phyloP scores from a whole-genome alignment of 2,329 filamentous ascomycete genomes.

The Fusarium miscanthi region DNA sequence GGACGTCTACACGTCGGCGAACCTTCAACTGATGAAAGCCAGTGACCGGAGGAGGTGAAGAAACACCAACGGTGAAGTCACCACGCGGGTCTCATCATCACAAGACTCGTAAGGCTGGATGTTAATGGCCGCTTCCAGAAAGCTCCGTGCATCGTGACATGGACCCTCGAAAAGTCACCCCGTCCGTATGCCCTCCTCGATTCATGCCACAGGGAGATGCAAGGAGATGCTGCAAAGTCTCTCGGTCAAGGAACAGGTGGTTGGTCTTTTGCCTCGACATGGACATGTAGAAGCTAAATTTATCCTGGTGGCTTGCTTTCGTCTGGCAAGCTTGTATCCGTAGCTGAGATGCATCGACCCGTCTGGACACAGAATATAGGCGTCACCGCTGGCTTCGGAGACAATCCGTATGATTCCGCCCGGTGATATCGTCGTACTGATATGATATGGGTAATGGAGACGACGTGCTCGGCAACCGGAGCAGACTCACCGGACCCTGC shows the following conservation, averaged over 20 bases:
- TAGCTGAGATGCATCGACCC: conserved; percentile 15
- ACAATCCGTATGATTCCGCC: neutral
- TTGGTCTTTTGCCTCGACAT: neutral
- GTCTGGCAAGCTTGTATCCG: conserved; percentile 1
- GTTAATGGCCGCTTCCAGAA: neutral
- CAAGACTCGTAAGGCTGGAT: conserved; percentile 20
- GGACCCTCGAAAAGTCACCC: neutral
- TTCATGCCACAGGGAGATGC: conserved; percentile 8
- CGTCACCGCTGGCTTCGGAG: conserved; percentile 4
- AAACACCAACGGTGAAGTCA: neutral
- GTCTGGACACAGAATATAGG: conserved; percentile 4
- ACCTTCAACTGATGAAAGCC: conserved; percentile 3
- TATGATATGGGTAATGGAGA: neutral
- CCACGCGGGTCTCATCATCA: neutral
- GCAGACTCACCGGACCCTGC: conserved; percentile 18
- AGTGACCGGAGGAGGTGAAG: neutral
- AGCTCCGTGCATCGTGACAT: neutral
- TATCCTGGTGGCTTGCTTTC: conserved; percentile 20
- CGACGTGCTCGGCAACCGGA: conserved; percentile 4
- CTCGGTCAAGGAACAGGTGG: neutral
- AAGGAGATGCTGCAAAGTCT: conserved; percentile 1
- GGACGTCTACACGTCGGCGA: neutral
- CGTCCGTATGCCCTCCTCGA: neutral
- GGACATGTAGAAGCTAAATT: conserved; percentile 17
- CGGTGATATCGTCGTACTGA: neutral